These are phyloP conservation scores for Fusarium nygamai DNA, from an alignment of 2,329 filamentous ascomycete genomes.

Conservation along the genomic window DNA sequence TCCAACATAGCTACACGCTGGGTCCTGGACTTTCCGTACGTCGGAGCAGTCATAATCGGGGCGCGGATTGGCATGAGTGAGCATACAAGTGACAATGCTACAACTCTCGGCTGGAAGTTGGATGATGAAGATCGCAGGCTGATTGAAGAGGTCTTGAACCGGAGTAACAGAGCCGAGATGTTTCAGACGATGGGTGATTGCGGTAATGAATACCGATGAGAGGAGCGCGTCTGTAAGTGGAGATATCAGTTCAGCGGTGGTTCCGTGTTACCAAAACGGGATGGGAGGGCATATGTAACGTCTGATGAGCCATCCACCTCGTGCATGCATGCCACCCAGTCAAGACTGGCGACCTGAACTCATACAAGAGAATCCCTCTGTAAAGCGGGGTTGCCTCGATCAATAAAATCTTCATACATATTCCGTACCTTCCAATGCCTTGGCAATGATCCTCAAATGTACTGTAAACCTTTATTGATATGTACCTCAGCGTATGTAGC, in stretches of 20 bases:
- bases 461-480: accelerated
- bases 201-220: neutral
- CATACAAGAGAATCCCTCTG: no score
- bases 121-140: neutral
- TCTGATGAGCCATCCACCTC: neutral
- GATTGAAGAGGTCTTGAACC: neutral
- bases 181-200: neutral
- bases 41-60: neutral
- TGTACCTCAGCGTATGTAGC: neutral
- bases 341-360: no score
- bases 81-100: neutral
- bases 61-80: neutral
- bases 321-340: neutral
- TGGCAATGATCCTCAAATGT: no score
- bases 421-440: neutral
- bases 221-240: accelerated
- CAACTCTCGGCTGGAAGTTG: neutral
- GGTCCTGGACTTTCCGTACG: neutral
- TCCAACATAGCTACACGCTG: neutral
- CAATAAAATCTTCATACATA: no score
- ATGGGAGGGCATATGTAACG: neutral
- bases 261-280: neutral
- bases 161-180: neutral
- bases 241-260: neutral
- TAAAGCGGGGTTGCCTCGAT: no score